Base-by-base conservation (phyloP, 2,329 filamentous ascomycete species). In the Claviceps paspali region DNA sequence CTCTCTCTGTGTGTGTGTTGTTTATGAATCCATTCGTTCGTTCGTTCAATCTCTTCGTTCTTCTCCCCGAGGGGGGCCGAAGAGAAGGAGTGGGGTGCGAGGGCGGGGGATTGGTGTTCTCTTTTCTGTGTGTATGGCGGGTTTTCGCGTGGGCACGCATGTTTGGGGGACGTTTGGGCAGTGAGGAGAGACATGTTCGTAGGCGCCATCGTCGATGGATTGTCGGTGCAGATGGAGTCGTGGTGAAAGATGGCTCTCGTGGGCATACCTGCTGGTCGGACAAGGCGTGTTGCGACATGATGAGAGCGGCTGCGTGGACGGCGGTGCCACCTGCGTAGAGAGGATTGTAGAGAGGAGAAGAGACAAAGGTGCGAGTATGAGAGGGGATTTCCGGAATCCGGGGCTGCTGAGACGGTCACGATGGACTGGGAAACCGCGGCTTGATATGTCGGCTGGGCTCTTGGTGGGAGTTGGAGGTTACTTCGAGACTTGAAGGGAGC, bases 251-350 rank as follows among this genome's bases (percentile, higher is more conserved):
- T n/a, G n/a, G n/a, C n/a, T n/a, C n/a, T n/a, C n/a, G n/a, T n/a
- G 11, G 17, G 50, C 60, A 55, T 75, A 91, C 85, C 80, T 94
- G 86, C 68, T 93, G 86, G 74, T 95, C 87, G 66, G 87, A 94
- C 67, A 96, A 81, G 61, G 85, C 82, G 79, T 94, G 86, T 71
- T 86, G 81, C 64, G 86, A 91, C 86, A 94, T 94, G 60, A 63
- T 80, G 70, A 60, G 70, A 60, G 56, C 46, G 44, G 40, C 28
- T 43, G 41, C 45, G 18, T 38, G 41, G 36, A 36, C 38, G 36
- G 10, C 7, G 38, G 18, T 29, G 38, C 29, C 22, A 11, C 29
- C 22, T 23, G 41, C 43, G 39, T 47, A 40, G 42, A 41, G 41
- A 33, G 19, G 38, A 38, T 4, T 14, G 7, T 6, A 22, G 7